phyloP scores from a whole-genome alignment of 257 asterid species.

The Nyctanthes arbortristis region DNA sequence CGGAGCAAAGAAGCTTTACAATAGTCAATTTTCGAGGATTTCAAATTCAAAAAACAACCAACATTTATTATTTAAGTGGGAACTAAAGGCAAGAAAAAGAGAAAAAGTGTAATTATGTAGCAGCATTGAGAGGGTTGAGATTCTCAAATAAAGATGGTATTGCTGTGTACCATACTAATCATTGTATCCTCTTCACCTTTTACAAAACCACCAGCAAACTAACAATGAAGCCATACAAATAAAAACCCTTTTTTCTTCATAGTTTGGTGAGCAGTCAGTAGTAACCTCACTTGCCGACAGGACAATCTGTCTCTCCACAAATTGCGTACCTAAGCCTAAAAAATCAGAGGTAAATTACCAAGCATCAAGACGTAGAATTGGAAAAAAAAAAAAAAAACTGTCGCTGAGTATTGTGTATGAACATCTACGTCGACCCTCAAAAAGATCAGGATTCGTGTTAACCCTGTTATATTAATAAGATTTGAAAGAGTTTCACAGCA shows the following conservation, averaged over 20 bases:
- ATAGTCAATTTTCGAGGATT: slow-evolving; percentile 16
- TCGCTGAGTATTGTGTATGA: background rate
- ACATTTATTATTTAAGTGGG: slow-evolving; percentile 15
- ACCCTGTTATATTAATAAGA: too few species aligned
- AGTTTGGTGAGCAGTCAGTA: slow-evolving; percentile 55
- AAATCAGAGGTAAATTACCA: slow-evolving; percentile 9
- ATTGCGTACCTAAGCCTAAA: slow-evolving; percentile 20
- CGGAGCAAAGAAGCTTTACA: slow-evolving; percentile 7
- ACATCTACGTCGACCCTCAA: background rate
- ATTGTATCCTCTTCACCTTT: slow-evolving; percentile 32
- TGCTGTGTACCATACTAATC: slow-evolving; percentile 34
- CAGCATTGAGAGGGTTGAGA: slow-evolving; percentile 45
- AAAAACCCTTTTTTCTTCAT: slow-evolving; percentile 25
- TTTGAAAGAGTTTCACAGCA: background rate
- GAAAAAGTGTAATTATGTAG: slow-evolving; percentile 33
- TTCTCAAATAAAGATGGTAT: slow-evolving; percentile 34
- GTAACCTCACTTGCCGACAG: slow-evolving; percentile 30
- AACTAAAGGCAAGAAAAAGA: slow-evolving; percentile 15
- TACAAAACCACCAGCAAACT: slow-evolving; percentile 30
- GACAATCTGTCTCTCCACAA: slow-evolving; percentile 25
- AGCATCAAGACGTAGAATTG: background rate
- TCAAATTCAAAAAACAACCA: slow-evolving; percentile 23
- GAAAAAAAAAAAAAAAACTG: too few species aligned
- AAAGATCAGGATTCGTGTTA: background rate
- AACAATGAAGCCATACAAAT: slow-evolving; percentile 28